These are phyloP conservation scores for Tetracentron sinense DNA, from an alignment of 164 flowering plant species.

Conservation along the genomic window DNA sequence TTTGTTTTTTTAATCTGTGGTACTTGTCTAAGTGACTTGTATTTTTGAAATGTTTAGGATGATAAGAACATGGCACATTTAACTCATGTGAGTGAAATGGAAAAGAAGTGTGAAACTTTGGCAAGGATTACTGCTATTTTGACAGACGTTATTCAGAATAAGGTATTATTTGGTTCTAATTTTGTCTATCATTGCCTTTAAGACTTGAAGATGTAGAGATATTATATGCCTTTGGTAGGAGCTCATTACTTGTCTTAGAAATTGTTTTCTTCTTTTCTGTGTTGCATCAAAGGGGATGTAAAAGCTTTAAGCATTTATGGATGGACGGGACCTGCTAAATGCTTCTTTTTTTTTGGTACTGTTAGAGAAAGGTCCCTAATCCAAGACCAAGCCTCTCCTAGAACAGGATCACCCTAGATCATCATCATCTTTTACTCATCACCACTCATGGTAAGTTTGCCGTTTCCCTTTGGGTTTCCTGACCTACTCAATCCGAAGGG, in stretches of 20 bases:
- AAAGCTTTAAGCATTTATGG: not conserved
- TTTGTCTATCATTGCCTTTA: conserved; percentile 1
- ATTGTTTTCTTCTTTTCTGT: not conserved
- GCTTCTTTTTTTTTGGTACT: too few relatives aligned
- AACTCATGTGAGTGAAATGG: conserved; percentile 95
- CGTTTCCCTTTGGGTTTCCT: too few relatives aligned
- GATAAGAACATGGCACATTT: conserved; percentile 93
- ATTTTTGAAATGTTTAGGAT: conserved; percentile 44
- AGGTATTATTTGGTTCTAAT: conserved; percentile 41
- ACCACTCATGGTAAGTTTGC: too few relatives aligned
- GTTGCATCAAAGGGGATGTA: not conserved
- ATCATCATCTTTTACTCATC: too few relatives aligned
- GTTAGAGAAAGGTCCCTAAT: too few relatives aligned
- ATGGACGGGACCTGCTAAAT: not conserved
- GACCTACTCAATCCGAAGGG: too few relatives aligned
- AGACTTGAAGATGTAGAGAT: not conserved
- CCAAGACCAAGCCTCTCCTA: too few relatives aligned
- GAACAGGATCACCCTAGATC: too few relatives aligned
- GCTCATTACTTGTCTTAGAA: not conserved
- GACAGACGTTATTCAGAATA: conserved; percentile 91
- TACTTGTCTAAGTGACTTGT: too few relatives aligned
- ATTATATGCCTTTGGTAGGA: conserved; percentile 1
- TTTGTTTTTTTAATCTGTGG: too few relatives aligned
- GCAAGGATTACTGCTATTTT: conserved; percentile 77
- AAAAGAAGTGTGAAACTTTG: conserved; percentile 86